These are phyloP conservation scores for Aspergillus novofumigatus DNA, from an alignment of 2,329 filamentous ascomycete genomes.

Conservation along the genomic window DNA sequence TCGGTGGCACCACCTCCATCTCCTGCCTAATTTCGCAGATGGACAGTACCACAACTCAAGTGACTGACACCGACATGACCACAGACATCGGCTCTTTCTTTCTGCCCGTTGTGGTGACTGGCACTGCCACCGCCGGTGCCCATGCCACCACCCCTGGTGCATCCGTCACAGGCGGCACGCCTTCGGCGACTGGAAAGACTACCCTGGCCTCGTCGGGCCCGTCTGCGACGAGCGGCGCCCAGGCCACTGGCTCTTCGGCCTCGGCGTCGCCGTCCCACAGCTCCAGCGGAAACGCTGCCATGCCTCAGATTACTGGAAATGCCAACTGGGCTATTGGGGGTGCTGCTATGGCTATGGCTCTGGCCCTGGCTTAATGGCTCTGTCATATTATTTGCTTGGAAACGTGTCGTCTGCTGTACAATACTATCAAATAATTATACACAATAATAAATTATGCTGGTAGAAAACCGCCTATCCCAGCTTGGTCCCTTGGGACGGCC, in stretches of 20 bases:
- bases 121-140: constrained; percentile 21
- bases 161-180: constrained; percentile 10
- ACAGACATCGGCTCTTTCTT: constrained; percentile 6
- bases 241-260: constrained; percentile 2
- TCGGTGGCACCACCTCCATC: constrained; percentile 22
- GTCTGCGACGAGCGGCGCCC: constrained; percentile 9
- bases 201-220: constrained; percentile 11
- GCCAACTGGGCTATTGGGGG: constrained; percentile 23
- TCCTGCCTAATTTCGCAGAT: constrained; percentile 17
- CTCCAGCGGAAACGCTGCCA: constrained; percentile 19
- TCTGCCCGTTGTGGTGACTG: constrained; percentile 13
- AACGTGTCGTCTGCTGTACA: not conserved
- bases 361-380: constrained; percentile 22
- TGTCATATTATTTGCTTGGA: not conserved
- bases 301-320: constrained; percentile 15
- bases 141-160: constrained; percentile 13
- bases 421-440: too few relatives aligned
- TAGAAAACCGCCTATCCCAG: not conserved
- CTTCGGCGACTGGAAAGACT: constrained; percentile 12
- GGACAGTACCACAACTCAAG: constrained; percentile 14
- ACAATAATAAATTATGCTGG: not conserved
- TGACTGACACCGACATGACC: constrained; percentile 14
- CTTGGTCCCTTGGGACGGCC: constrained; percentile 5
- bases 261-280: constrained; percentile 2
- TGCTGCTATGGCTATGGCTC: constrained; percentile 22